phyloP scores from a whole-genome alignment of 495 filamentous ascomycete genomes.

The Penicillium salamii region DNA sequence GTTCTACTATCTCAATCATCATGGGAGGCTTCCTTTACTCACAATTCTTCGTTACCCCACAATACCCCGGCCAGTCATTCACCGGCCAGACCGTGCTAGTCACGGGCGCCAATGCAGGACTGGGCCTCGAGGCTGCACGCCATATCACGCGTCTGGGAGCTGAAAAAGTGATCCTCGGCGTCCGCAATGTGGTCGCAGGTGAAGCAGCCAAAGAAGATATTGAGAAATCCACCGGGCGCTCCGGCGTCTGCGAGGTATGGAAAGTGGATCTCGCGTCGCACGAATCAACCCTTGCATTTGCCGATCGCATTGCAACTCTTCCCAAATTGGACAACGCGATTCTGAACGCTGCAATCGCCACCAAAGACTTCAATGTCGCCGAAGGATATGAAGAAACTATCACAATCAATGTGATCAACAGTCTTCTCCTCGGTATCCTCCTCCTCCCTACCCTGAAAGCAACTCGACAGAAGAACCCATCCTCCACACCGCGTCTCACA shows the following conservation, averaged over 20 bases:
- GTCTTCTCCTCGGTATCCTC: slow-evolving; percentile 42
- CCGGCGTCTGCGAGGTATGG: slow-evolving; percentile 50
- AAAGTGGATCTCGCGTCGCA: slow-evolving; percentile 50
- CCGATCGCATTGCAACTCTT: slow-evolving; percentile 29
- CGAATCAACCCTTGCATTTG: slow-evolving; percentile 39
- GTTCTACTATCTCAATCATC: too few relatives aligned
- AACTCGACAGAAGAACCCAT: slow-evolving; percentile 20
- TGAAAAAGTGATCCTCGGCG: slow-evolving; percentile 51
- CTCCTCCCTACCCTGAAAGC: slow-evolving; percentile 41
- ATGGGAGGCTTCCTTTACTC: slow-evolving; percentile 37
- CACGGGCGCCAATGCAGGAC: slow-evolving; percentile 52
- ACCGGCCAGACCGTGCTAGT: slow-evolving; percentile 47
- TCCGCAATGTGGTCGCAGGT: slow-evolving; percentile 49
- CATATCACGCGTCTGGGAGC: slow-evolving; percentile 48
- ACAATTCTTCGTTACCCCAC: slow-evolving; percentile 43
- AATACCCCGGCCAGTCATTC: slow-evolving; percentile 33
- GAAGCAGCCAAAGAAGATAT: slow-evolving; percentile 35
- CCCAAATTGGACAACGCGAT: slow-evolving; percentile 40
- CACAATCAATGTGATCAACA: slow-evolving; percentile 54
- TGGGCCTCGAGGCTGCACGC: slow-evolving; percentile 48
- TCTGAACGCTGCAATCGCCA: slow-evolving; percentile 45
- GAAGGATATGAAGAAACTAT: slow-evolving; percentile 48
- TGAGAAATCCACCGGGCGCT: slow-evolving; percentile 26
- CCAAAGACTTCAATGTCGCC: slow-evolving; percentile 13
- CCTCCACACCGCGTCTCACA: slow-evolving; percentile 22